Percentiles rank a stretch among this genome's conserved stretches.
These are phyloP conservation scores for Paxillus rubicundulus DNA, from an alignment of 768 basidiomycete species.

Conservation along the genomic window DNA sequence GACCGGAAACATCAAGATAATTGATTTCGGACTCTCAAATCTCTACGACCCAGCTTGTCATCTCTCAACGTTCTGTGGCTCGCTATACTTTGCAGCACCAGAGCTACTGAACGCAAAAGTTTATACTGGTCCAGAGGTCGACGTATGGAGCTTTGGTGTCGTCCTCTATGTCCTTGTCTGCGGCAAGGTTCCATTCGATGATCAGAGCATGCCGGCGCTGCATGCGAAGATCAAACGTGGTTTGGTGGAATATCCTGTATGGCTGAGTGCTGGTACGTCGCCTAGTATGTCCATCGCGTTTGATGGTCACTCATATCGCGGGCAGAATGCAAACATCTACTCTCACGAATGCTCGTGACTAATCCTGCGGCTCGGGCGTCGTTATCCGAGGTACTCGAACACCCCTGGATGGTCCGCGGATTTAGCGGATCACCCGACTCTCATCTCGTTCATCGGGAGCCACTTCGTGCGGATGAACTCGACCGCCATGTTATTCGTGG, in stretches of 20 bases:
- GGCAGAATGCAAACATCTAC: constrained; percentile 88
- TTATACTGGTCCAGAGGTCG: constrained; percentile 97
- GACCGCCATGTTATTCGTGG: constrained; percentile 81
- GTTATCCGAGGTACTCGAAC: constrained; percentile 78
- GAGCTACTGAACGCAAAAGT: constrained; percentile 95
- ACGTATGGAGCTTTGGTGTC: constrained; percentile 98
- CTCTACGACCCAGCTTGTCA: constrained; percentile 81
- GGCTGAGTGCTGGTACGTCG: constrained; percentile 84
- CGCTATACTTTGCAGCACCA: constrained; percentile 96
- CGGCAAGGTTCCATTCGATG: constrained; percentile 98
- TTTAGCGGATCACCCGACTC: constrained; percentile 76
- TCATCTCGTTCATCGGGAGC: constrained; percentile 86
- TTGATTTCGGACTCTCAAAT: constrained; percentile 98
- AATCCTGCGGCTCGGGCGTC: constrained; percentile 83
- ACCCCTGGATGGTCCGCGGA: constrained; percentile 93
- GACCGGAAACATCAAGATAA: constrained; percentile 99
- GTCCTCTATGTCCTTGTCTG: constrained; percentile 97
- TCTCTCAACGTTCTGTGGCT: constrained; percentile 95
- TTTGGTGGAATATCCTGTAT: constrained; percentile 93
- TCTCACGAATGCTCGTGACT: constrained; percentile 95
- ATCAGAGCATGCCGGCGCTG: constrained; percentile 98
- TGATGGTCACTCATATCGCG: constrained; percentile 10
- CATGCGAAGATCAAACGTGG: constrained; percentile 99
- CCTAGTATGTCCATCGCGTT: not conserved
- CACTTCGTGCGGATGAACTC: constrained; percentile 84